phyloP scores from a whole-genome alignment of 768 basidiomycete genomes.

The Suillus cothurnatus region DNA sequence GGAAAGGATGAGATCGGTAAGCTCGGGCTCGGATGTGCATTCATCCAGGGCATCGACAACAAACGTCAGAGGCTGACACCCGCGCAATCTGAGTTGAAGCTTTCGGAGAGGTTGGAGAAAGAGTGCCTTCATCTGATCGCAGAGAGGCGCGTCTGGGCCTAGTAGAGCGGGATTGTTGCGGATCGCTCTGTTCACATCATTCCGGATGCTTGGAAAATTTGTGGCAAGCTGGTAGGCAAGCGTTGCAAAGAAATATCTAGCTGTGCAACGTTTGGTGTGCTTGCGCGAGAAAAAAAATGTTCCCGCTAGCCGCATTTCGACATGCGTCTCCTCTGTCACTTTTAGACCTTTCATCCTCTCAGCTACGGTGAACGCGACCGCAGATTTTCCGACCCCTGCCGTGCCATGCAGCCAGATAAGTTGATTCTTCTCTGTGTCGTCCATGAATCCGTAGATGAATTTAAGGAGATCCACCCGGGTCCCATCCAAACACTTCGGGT shows the following conservation, averaged over 20 bases:
- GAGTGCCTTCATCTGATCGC: not conserved
- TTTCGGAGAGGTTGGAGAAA: no score
- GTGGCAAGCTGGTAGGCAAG: not conserved
- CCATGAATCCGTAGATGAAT: not conserved
- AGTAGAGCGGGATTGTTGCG: not conserved
- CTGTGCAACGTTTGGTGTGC: not conserved
- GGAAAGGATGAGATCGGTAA: no score
- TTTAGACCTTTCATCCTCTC: not conserved
- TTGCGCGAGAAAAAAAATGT: not conserved
- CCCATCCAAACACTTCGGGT: not conserved
- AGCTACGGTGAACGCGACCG: not conserved
- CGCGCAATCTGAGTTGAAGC: no score
- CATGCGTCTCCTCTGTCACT: no score
- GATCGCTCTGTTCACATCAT: not conserved
- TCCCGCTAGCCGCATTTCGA: not conserved
- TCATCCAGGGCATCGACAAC: no score
- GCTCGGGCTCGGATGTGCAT: no score
- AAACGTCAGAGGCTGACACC: no score
- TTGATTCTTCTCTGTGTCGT: not conserved
- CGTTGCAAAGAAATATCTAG: not conserved
- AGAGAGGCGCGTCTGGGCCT: not conserved
- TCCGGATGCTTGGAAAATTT: not conserved
- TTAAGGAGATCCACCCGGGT: not conserved
- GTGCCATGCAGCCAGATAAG: not conserved
- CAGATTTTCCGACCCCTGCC: not conserved